Conservation (phyloP, 805 yeast genomes). For the Saccharomycopsis babjevae region DNA sequence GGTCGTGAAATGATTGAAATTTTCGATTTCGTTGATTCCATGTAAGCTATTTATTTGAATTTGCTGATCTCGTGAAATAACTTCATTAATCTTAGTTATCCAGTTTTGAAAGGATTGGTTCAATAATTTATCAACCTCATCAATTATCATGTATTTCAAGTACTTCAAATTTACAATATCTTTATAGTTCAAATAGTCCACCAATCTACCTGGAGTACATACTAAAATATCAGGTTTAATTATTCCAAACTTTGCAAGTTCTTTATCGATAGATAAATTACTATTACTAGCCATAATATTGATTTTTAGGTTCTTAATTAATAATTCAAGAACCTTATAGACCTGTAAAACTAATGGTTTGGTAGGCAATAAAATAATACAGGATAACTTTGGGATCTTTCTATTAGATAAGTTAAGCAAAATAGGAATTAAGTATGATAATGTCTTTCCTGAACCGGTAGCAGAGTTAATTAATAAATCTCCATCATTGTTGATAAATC, state of each 20-base stretch:
- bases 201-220: constrained; percentile 72
- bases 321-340: constrained; percentile 43
- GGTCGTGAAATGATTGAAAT: constrained; percentile 24
- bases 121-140: constrained; percentile 73
- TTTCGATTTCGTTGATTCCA: constrained; percentile 24
- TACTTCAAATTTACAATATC: constrained; percentile 36
- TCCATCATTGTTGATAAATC: constrained; percentile 36
- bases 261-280: constrained; percentile 46
- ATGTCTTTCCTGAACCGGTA: constrained; percentile 93
- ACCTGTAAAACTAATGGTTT: constrained; percentile 82
- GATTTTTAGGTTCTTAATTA: constrained; percentile 60
- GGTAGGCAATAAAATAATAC: constrained; percentile 81
- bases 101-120: constrained; percentile 92
- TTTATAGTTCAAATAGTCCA: constrained; percentile 49
- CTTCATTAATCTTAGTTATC: constrained; percentile 47
- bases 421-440: constrained; percentile 80
- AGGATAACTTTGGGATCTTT: constrained; percentile 61
- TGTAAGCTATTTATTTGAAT: constrained; percentile 27
- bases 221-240: constrained; percentile 58
- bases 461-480: constrained; percentile 86
- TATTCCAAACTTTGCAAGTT: constrained; percentile 37
- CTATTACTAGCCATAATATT: constrained; percentile 49
- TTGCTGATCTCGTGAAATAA: constrained; percentile 20
- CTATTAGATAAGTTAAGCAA: constrained; percentile 56
- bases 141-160: constrained; percentile 57